Evolutionary conservation across 2,329 filamentous ascomycete species (phyloP).

Genomic region (Aspergillus fumigatiaffinis): DNA sequence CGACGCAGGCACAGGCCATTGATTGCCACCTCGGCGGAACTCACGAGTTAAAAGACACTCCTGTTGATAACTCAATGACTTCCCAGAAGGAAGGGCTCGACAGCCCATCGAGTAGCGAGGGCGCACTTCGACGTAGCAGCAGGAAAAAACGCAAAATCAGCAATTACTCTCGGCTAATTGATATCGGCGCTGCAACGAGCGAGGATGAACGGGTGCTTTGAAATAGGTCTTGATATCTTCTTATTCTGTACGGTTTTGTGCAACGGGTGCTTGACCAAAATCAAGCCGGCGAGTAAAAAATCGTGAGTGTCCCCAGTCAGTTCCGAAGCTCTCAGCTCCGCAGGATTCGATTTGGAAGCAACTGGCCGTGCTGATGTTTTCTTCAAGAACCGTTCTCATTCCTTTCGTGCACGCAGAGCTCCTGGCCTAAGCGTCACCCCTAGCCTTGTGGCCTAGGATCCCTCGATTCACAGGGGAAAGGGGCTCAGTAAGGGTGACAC

Average conservation of each 20-base stretch:
- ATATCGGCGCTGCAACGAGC: slow-evolving; percentile 23
- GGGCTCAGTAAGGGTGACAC: too few species aligned
- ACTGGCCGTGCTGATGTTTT: too few species aligned
- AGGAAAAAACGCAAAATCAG: slow-evolving; percentile 30
- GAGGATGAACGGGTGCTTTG: slow-evolving; percentile 10
- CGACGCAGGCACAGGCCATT: neutral
- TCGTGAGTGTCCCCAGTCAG: neutral
- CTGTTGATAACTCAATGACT: neutral
- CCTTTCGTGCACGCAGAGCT: too few species aligned
- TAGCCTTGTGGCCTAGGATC: too few species aligned
- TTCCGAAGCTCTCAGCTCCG: neutral
- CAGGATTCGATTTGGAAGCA: too few species aligned
- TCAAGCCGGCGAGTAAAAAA: neutral
- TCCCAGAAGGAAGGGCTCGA: neutral
- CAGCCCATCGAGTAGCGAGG: slow-evolving; percentile 1
- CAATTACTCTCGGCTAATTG: slow-evolving; percentile 27
- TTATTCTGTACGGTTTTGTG: neutral
- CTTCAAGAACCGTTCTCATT: too few species aligned
- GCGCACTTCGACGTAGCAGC: slow-evolving; percentile 13
- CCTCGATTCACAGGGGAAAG: too few species aligned
- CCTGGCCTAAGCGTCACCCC: too few species aligned
- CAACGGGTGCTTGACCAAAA: neutral
- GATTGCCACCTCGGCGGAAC: neutral
- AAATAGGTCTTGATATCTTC: neutral
- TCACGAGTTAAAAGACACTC: neutral